These are phyloP conservation scores for Lunularia cruciata DNA, from an alignment of 225 moss, liverwort and hornwort species.

Conservation along the genomic window DNA sequence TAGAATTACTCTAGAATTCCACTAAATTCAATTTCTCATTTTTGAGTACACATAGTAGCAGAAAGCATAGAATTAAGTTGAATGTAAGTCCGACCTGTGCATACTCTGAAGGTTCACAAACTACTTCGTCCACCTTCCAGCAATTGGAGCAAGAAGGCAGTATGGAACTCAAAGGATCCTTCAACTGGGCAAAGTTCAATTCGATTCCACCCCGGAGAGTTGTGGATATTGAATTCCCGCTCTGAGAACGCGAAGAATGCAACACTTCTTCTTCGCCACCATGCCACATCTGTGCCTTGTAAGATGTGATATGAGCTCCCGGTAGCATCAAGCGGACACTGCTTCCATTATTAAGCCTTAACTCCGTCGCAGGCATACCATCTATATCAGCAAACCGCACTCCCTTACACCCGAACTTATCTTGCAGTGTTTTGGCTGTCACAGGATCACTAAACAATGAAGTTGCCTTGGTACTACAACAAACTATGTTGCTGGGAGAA, in stretches of 20 bases:
- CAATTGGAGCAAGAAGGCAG: constrained; percentile 30
- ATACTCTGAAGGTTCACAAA: constrained; percentile 47
- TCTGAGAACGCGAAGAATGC: constrained; percentile 39
- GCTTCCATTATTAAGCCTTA: constrained; percentile 59
- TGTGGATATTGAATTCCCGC: constrained; percentile 21
- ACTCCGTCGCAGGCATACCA: constrained; percentile 48
- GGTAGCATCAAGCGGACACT: constrained; percentile 56
- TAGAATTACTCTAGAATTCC: neutral
- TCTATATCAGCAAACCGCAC: constrained; percentile 61
- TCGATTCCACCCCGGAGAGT: constrained; percentile 56
- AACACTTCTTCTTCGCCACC: constrained; percentile 72
- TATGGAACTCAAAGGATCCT: constrained; percentile 34
- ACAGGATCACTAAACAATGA: neutral
- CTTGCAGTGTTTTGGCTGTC: constrained; percentile 45
- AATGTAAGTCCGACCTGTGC: constrained; percentile 55
- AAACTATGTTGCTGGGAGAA: neutral
- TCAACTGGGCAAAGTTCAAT: constrained; percentile 45
- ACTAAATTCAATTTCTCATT: neutral
- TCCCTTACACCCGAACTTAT: constrained; percentile 55
- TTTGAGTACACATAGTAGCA: neutral
- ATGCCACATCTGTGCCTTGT: constrained; percentile 78
- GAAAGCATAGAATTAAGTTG: neutral
- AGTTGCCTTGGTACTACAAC: neutral
- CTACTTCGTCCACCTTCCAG: constrained; percentile 70
- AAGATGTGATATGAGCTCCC: constrained; percentile 57